Conservation (phyloP, 768 basidiomycete species). For the Lenzites betulinus region DNA sequence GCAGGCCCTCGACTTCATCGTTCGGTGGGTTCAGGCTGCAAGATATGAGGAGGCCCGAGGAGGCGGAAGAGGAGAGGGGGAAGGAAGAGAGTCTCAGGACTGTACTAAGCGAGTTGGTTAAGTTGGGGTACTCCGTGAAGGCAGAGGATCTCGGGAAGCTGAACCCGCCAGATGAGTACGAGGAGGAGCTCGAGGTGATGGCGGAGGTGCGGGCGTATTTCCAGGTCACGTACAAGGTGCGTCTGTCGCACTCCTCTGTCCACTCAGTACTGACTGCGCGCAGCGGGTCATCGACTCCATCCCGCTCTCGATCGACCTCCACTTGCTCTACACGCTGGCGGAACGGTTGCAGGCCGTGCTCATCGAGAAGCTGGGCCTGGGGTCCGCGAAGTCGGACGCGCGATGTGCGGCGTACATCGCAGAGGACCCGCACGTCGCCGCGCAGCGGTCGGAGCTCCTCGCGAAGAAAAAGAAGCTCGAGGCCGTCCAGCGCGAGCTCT, state of each 20-base stretch:
- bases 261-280: background rate
- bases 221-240: slow-evolving; percentile 52
- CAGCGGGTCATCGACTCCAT: slow-evolving; percentile 58
- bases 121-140: slow-evolving; percentile 42
- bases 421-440: slow-evolving; percentile 46
- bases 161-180: slow-evolving; percentile 52
- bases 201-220: slow-evolving; percentile 73
- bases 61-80: background rate
- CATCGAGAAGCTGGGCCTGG: slow-evolving; percentile 40
- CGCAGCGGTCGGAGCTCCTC: slow-evolving; percentile 37
- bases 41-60: too few relatives aligned
- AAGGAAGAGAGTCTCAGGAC: slow-evolving; percentile 34
- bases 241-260: background rate
- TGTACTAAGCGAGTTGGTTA: slow-evolving; percentile 38
- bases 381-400: slow-evolving; percentile 35
- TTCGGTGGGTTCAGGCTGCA: too few relatives aligned
- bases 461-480: slow-evolving; percentile 39
- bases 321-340: slow-evolving; percentile 37
- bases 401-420: slow-evolving; percentile 44
- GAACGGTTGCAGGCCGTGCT: slow-evolving; percentile 36
- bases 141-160: slow-evolving; percentile 49
- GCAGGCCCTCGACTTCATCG: too few relatives aligned
- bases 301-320: slow-evolving; percentile 56
- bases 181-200: slow-evolving; percentile 63
- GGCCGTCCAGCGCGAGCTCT: slow-evolving; percentile 39